These are phyloP conservation scores for Saccharomycopsis oosterbeekiorum DNA, from an alignment of 805 yeast genomes.

Conservation along the genomic window DNA sequence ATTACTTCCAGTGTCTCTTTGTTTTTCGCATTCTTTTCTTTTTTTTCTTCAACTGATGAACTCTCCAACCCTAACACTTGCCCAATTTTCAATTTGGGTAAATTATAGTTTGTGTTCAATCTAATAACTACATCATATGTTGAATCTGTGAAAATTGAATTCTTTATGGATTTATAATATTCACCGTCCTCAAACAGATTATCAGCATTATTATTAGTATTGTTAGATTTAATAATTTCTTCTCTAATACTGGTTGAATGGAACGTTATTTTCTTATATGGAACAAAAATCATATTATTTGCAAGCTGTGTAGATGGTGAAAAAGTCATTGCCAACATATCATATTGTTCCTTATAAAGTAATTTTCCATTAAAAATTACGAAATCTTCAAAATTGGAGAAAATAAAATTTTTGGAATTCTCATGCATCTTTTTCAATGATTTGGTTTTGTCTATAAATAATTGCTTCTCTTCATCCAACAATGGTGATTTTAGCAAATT, in stretches of 20 bases:
- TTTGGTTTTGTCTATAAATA: slow-evolving; percentile 11
- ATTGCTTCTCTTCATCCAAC: slow-evolving; percentile 8
- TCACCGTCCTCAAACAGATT: not conserved
- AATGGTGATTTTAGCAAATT: slow-evolving; percentile 12
- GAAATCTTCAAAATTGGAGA: slow-evolving; percentile 11
- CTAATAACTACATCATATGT: slow-evolving; percentile 5
- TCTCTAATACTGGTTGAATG: not conserved
- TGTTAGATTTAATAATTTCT: not conserved
- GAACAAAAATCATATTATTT: slow-evolving; percentile 17
- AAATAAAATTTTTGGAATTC: slow-evolving; percentile 7
- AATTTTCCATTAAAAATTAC: slow-evolving; percentile 13
- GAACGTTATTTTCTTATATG: slow-evolving; percentile 15
- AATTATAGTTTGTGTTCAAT: slow-evolving; percentile 16
- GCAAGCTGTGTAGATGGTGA: slow-evolving; percentile 11
- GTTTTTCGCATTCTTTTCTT: not conserved
- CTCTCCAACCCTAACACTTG: slow-evolving; percentile 17
- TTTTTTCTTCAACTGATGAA: not conserved
- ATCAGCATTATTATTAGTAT: not conserved
- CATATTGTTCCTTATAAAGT: slow-evolving; percentile 14
- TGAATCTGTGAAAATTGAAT: not conserved
- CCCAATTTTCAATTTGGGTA: slow-evolving; percentile 11
- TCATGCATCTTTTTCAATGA: slow-evolving; percentile 12
- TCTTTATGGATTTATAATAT: not conserved
- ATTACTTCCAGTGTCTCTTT: not conserved
- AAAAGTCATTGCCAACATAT: slow-evolving; percentile 10